A percentile compares a stretch with the other conserved stretches of the same genome.
These are phyloP conservation scores for Leishmania braziliensis DNA, from an alignment of 208 protist genomes.

Conservation along the genomic window DNA sequence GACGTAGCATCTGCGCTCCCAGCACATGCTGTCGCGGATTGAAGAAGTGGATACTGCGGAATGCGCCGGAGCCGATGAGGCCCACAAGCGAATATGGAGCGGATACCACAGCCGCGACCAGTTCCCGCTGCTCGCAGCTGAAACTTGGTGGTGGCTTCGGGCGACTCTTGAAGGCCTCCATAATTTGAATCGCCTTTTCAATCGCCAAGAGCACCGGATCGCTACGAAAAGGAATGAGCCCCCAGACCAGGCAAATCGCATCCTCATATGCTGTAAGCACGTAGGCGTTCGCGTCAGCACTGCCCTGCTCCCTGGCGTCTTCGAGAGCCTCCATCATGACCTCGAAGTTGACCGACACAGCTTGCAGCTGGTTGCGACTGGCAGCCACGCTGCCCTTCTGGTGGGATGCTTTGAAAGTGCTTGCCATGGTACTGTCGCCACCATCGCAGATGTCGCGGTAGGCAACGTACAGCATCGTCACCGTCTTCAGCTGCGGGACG, in stretches of 20 bases:
- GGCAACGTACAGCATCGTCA: constrained; percentile 75
- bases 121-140: constrained; percentile 33
- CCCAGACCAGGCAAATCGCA: constrained; percentile 67
- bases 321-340: constrained; percentile 57
- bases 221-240: constrained; percentile 56
- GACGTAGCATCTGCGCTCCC: constrained; percentile 45
- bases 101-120: constrained; percentile 61
- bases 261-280: constrained; percentile 59
- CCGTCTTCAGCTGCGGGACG: constrained; percentile 56
- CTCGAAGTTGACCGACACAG: constrained; percentile 40
- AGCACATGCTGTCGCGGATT: constrained; percentile 46
- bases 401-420: neutral
- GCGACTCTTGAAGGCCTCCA: constrained; percentile 45
- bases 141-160: constrained; percentile 38
- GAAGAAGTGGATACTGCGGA: constrained; percentile 64
- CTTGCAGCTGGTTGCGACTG: constrained; percentile 33
- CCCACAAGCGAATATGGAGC: constrained; percentile 61
- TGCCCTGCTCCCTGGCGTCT: constrained; percentile 31
- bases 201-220: constrained; percentile 69
- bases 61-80: constrained; percentile 43
- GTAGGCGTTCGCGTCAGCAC: constrained; percentile 54
- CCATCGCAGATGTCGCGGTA: constrained; percentile 52
- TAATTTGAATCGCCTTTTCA: constrained; percentile 49
- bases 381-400: constrained; percentile 14
- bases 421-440: neutral